Evolutionary conservation across 202 grass and related monocot genomes (phyloP).

Genomic region (Zoysia matrella): DNA sequence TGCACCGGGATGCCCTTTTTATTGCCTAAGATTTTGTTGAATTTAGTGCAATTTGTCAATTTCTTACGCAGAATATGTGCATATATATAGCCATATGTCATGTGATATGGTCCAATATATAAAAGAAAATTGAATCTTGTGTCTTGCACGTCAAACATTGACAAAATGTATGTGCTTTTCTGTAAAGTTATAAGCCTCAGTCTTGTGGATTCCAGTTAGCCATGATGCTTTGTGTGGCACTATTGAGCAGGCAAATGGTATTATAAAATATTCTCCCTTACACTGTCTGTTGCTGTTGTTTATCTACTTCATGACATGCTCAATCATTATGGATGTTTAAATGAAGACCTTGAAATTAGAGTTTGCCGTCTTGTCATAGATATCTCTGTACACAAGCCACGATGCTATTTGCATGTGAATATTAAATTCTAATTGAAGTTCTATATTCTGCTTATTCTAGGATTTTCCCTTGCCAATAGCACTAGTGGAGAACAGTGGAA

Average conservation of each 20-base stretch:
- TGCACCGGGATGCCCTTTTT: too few species aligned
- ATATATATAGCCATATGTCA: background rate
- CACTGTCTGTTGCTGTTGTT: background rate
- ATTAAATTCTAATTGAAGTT: constrained; percentile 22
- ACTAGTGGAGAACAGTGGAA: constrained; percentile 91
- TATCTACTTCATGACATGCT: constrained; percentile 2
- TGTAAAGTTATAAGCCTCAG: background rate
- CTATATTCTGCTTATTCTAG: constrained; percentile 46
- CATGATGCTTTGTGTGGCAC: background rate
- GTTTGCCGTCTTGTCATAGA: background rate
- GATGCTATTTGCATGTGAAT: background rate
- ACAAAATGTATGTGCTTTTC: background rate
- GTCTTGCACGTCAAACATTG: background rate
- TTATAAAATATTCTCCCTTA: background rate
- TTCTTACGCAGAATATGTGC: background rate
- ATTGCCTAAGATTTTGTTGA: too few species aligned
- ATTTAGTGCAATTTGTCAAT: constrained; percentile 5
- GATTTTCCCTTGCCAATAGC: constrained; percentile 71
- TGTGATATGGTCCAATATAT: background rate
- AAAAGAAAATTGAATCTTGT: background rate
- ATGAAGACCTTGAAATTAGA: background rate
- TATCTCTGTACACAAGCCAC: too few species aligned
- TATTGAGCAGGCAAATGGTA: background rate
- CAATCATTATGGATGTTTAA: background rate
- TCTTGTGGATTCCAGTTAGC: constrained; percentile 8